Evolutionary conservation across 2,329 filamentous ascomycete genomes (phyloP).

Genomic region (Berkeleyomyces basicola): DNA sequence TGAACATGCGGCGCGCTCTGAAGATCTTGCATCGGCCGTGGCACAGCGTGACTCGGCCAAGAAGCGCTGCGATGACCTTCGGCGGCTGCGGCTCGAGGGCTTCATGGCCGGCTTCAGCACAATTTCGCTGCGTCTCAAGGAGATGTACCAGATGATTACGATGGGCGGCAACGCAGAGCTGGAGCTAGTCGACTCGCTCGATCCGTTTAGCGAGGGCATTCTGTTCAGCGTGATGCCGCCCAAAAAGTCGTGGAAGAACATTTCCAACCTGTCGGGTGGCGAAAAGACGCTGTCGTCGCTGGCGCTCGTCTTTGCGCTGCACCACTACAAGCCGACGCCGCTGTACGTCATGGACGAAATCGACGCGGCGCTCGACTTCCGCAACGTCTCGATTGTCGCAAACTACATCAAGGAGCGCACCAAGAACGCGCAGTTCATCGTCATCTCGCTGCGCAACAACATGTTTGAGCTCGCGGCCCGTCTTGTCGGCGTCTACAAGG

Average conservation of each 20-base stretch:
- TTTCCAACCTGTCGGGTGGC: slow-evolving; percentile 84
- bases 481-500: slow-evolving; percentile 95
- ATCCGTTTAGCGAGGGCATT: slow-evolving; percentile 94
- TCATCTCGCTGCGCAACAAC: slow-evolving; percentile 95
- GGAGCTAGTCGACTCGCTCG: slow-evolving; percentile 87
- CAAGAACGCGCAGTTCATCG: slow-evolving; percentile 98
- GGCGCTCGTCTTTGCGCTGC: slow-evolving; percentile 91
- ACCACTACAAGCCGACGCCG: slow-evolving; percentile 95
- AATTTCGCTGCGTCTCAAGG: slow-evolving; percentile 88
- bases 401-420: slow-evolving; percentile 98
- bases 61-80: slow-evolving; percentile 80
- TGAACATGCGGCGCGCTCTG: slow-evolving; percentile 66
- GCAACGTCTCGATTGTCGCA: slow-evolving; percentile 95
- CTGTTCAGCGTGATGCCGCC: slow-evolving; percentile 97
- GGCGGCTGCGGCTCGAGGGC: slow-evolving; percentile 75
- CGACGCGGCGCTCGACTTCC: slow-evolving; percentile 91
- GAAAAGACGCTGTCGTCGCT: slow-evolving; percentile 92
- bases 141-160: slow-evolving; percentile 99
- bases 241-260: slow-evolving; percentile 99
- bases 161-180: slow-evolving; percentile 98
- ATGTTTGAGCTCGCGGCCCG: slow-evolving; percentile 98
- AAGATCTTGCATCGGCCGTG: slow-evolving; percentile 67
- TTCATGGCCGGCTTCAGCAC: slow-evolving; percentile 97
- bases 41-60: slow-evolving; percentile 70
- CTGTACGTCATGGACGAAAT: slow-evolving; percentile 99